These are phyloP conservation scores for Microglena sp. DNA, from an alignment of 139 green algal species.

Conservation along the genomic window DNA sequence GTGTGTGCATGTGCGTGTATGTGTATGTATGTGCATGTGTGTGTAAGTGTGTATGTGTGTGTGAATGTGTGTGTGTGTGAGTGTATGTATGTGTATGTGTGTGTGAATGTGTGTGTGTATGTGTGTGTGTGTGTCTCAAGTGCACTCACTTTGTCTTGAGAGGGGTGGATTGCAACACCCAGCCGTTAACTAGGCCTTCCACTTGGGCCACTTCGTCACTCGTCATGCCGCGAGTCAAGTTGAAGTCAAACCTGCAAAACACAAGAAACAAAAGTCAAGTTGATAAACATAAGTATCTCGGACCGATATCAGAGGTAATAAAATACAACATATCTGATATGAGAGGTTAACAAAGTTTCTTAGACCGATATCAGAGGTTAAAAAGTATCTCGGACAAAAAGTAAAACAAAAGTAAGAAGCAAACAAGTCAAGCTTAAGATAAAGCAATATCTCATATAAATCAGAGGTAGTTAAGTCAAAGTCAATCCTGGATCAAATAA, in stretches of 20 bases:
- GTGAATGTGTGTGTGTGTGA: conserved; percentile 5
- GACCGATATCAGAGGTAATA: too few species aligned
- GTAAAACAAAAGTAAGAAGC: too few species aligned
- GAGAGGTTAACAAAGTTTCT: too few species aligned
- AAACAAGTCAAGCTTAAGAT: too few species aligned
- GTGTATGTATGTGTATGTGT: conserved; percentile 1
- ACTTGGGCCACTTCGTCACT: conserved; percentile 48
- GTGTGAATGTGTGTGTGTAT: conserved; percentile 7
- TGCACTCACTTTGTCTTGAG: conserved; percentile 3
- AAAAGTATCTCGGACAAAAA: too few species aligned
- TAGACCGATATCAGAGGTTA: too few species aligned
- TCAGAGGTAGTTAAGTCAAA: too few species aligned
- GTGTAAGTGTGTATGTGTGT: conserved; percentile 7
- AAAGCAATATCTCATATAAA: too few species aligned
- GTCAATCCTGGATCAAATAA: too few species aligned
- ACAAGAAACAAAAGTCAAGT: too few species aligned
- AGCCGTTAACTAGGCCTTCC: conserved; percentile 75
- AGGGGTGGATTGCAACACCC: conserved; percentile 41
- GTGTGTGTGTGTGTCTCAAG: neutral
- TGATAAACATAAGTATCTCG: too few species aligned
- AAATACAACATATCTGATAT: too few species aligned
- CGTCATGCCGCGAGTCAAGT: conserved; percentile 43
- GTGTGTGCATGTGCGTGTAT: conserved; percentile 18
- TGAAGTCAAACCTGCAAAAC: conserved; percentile 72
- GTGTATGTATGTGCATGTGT: neutral